Base-by-base conservation (phyloP, 2,329 filamentous ascomycete genomes). In the Tolypocladium nubicola region DNA sequence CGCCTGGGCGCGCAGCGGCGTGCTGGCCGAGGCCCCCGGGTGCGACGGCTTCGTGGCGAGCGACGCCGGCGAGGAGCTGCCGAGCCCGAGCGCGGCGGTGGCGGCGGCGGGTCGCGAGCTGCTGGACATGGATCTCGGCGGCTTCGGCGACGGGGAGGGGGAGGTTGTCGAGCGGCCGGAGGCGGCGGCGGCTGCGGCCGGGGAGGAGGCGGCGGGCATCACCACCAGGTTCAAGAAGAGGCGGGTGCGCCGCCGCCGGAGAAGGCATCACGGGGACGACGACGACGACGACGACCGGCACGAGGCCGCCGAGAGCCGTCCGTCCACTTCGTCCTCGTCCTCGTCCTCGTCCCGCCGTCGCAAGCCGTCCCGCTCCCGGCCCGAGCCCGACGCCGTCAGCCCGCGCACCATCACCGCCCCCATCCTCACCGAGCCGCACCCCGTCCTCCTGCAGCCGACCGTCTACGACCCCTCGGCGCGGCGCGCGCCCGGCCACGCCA, bases 371-470 rank as follows among this genome's bases (percentile, higher is more conserved):
- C 63, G 58, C 37, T 61, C 66, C 3, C 62, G 59, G 52, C 63
- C 62, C 52, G 64, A 60, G 56, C 58, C 61, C 40, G 21, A 13
- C 30, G 1, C 33, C 19, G 4, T 4, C 2, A n/a, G 30, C 6
- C 43, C 43, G 23, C 21, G 21, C 47, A 62, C 71, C 63, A 80
- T 82, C 67, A 75, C 76, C 2, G 73, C 78, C 3, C 81, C 80
- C 23, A 78, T 82, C 56, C 73, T 81, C 49, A 66, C 72, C n/a
- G 72, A 75, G 33, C 76, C 78, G 11, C 75, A 77, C 57, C 79
- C 79, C 1, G 73, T 80, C 33, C 73, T 85, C 5, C 73, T 85
- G 10, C 81, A 81, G 63, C 80, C 83, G 2, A 79, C 79, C 14
- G 77, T 81, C 39, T 85, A 85, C 65, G 74, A 82, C 61, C 79